A percentile compares a stretch with the other conserved stretches of the same genome.
These are phyloP conservation scores for Plasmodium adleri DNA, from an alignment of 169 alveolate species.

Conservation along the genomic window DNA sequence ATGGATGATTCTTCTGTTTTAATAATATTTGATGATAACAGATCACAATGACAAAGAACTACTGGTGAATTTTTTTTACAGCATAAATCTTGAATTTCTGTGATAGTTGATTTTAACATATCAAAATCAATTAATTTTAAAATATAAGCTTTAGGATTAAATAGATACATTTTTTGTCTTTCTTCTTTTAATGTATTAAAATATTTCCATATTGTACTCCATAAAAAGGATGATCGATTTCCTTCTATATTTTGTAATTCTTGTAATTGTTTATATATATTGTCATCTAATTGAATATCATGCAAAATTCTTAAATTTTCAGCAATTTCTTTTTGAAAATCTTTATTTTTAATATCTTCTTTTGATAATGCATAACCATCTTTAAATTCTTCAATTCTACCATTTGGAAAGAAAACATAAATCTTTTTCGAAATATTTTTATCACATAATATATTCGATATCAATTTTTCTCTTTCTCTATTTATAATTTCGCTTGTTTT, in stretches of 20 bases:
- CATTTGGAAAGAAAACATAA: constrained; percentile 79
- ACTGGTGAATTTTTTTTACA: constrained; percentile 81
- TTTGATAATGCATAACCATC: constrained; percentile 81
- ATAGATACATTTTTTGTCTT: neutral
- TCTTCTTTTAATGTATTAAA: constrained; percentile 61
- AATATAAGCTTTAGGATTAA: constrained; percentile 35
- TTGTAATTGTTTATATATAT: constrained; percentile 61
- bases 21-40: constrained; percentile 80
- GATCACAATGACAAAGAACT: constrained; percentile 85
- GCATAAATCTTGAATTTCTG: constrained; percentile 77
- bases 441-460: constrained; percentile 75
- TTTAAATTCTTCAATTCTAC: constrained; percentile 87
- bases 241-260: constrained; percentile 29
- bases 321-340: constrained; percentile 79
- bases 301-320: constrained; percentile 77
- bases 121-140: constrained; percentile 46
- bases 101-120: constrained; percentile 7
- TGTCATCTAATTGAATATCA: constrained; percentile 63
- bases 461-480: constrained; percentile 80
- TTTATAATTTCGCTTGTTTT: constrained; percentile 82
- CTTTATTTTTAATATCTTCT: constrained; percentile 77
- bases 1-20: constrained; percentile 53
- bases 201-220: constrained; percentile 84
- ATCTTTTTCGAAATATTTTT: constrained; percentile 80
- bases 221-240: constrained; percentile 76